Evolutionary conservation across 2,329 filamentous ascomycete genomes (phyloP), one percentile per base, ranked within the genome.

Genomic region (Malbranchea cinnamomea): DNA sequence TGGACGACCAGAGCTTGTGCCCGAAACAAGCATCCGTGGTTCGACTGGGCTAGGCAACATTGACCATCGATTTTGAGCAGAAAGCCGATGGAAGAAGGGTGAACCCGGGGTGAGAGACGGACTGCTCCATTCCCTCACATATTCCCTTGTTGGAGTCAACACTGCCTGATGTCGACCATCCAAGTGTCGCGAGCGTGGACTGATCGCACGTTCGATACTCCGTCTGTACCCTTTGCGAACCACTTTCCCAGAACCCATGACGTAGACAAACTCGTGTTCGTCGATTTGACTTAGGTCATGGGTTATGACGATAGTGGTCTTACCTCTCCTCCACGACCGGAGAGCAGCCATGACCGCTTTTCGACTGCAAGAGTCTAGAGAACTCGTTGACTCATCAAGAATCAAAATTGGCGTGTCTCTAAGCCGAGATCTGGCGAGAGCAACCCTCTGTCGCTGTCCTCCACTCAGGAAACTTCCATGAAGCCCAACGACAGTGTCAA

Each of bases 251-350:
- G 72, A 56, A 18, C 87, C 76, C 48, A 95, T 59, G 7, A 93
- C 67, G 41, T 85, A 92, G 0, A 91, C 67, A 37, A 77, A 85
- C 38, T 95, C 84, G 0, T 73, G 51, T 0, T 71, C 57, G 4
- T 57, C 50, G 6, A 95, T 87, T 40, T 87, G 78, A 0, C 71
- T 67, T 18, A 89, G 68, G 39, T 95, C 83, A 45, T 95, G 87
- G 0, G 89, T 94, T 43, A 95, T 87, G 40, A 95, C 72, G 30
- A 95, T 80, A 0, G 87, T 95, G 0, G 85, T 94, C 49, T 81
- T 89, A 0, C 69, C 76, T 20, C 57, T 60, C 13, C 89, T 67
- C 87, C 84, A 94, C 12, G 66, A 47, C 5, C 82, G 67, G 30
- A 94, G 76, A 0, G 74, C 71, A 23, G 78, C 69, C 63, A 92